Conservation (phyloP, 768 basidiomycete genomes). For the Chalciporus piperatus region DNA sequence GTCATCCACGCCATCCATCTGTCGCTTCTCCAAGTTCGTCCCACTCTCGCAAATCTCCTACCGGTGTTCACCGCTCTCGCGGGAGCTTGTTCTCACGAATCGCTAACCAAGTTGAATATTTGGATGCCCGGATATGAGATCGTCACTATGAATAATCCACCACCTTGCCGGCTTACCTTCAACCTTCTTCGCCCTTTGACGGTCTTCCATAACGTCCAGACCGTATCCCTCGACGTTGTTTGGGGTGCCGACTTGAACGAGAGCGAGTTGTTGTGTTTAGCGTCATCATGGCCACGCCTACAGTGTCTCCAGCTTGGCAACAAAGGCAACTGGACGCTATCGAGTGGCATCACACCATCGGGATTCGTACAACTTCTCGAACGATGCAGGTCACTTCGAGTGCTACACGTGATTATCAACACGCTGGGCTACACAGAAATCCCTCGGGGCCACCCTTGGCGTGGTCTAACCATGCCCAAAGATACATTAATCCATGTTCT, state of each 20-base stretch:
- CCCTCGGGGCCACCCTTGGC: conserved; percentile 10
- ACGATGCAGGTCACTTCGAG: conserved; percentile 10
- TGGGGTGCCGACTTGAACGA: conserved; percentile 5
- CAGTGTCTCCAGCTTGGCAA: not conserved
- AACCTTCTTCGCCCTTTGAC: conserved; percentile 2
- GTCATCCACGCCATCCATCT: not conserved
- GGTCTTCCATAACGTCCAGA: conserved; percentile 5
- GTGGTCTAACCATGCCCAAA: conserved; percentile 1
- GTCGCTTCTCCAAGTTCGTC: not conserved
- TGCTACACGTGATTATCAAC: conserved; percentile 4
- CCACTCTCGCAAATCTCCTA: not conserved
- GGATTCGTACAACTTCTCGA: conserved; percentile 14
- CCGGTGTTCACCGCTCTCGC: conserved; percentile 5
- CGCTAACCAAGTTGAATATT: not conserved
- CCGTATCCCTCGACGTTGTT: not conserved
- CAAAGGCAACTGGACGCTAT: conserved; percentile 1
- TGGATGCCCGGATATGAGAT: not conserved
- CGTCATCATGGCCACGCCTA: conserved; percentile 15
- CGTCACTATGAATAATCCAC: not conserved
- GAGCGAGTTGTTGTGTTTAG: conserved; percentile 7
- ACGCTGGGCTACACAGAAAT: conserved; percentile 8
- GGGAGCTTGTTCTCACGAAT: not conserved
- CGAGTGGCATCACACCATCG: conserved; percentile 6
- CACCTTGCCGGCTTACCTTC: not conserved
- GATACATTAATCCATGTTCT: not conserved